A percentile compares a stretch with the other conserved stretches of the same genome.
Conservation (phyloP, 1,139 yeast species). For the Taphrina pruni region DNA sequence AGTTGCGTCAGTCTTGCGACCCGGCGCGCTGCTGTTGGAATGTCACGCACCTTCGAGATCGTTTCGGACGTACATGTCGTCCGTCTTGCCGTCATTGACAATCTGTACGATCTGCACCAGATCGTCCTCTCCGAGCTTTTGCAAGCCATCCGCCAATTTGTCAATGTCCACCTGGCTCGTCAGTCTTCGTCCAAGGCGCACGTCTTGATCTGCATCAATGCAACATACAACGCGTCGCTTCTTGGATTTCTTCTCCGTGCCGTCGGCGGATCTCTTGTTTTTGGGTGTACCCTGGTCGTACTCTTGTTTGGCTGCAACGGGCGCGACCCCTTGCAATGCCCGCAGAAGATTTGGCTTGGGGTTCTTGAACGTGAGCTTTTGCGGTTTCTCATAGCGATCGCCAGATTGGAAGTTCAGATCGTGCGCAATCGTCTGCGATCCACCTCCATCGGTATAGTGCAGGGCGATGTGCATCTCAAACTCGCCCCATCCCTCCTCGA, state of each 20-base stretch:
- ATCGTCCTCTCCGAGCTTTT: constrained; percentile 89
- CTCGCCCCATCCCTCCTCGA: constrained; percentile 99
- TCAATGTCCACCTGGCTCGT: constrained; percentile 72
- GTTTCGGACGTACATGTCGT: constrained; percentile 94
- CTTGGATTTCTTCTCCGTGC: constrained; percentile 52
- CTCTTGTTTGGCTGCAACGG: constrained; percentile 45
- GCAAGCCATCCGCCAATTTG: constrained; percentile 85
- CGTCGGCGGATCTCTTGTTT: constrained; percentile 55
- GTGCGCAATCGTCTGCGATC: constrained; percentile 83
- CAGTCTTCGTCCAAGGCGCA: constrained; percentile 51
- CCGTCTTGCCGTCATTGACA: constrained; percentile 95
- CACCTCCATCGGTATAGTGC: constrained; percentile 81
- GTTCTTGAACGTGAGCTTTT: constrained; percentile 49
- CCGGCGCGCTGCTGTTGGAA: not conserved
- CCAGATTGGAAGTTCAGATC: constrained; percentile 79
- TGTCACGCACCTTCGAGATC: constrained; percentile 66
- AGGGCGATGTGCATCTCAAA: constrained; percentile 84
- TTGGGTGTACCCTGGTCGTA: constrained; percentile 47
- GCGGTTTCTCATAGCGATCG: constrained; percentile 80
- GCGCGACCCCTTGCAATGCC: constrained; percentile 43
- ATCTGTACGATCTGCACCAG: constrained; percentile 92
- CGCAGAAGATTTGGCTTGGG: constrained; percentile 37
- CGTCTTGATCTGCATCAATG: constrained; percentile 54
- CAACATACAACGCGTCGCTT: constrained; percentile 54
- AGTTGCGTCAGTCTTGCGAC: not conserved